Percentiles rank a stretch among this genome's conserved stretches.
Evolutionary conservation across 2,329 filamentous ascomycete genomes (phyloP).

Genomic region (Fusarium luffae): DNA sequence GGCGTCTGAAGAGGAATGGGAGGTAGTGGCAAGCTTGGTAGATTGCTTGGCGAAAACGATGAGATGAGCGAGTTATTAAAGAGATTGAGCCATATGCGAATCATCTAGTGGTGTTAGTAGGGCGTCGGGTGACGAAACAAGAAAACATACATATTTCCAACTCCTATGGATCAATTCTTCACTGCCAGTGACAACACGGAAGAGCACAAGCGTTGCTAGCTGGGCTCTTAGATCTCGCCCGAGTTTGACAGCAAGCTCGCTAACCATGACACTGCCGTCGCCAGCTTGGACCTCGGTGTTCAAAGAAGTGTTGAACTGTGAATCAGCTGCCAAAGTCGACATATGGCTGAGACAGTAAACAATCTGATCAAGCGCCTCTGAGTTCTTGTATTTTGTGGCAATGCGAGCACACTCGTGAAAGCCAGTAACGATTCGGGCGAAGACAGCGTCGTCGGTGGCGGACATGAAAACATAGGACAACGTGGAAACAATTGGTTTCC

Average conservation of each 20-base stretch:
- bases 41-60: slow-evolving; percentile 74
- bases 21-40: slow-evolving; percentile 75
- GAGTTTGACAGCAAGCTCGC: slow-evolving; percentile 95
- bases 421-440: slow-evolving; percentile 89
- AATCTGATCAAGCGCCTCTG: slow-evolving; percentile 91
- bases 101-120: slow-evolving; percentile 66
- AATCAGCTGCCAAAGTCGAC: slow-evolving; percentile 83
- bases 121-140: background rate
- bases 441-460: slow-evolving; percentile 94
- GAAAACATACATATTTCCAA: slow-evolving; percentile 78
- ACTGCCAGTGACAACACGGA: slow-evolving; percentile 88
- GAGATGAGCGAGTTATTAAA: slow-evolving; percentile 96
- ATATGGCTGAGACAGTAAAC: slow-evolving; percentile 91
- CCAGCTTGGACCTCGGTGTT: slow-evolving; percentile 97
- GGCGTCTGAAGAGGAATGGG: slow-evolving; percentile 91
- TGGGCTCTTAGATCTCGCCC: slow-evolving; percentile 94
- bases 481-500: slow-evolving; percentile 94
- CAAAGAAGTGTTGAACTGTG: slow-evolving; percentile 81
- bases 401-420: slow-evolving; percentile 97
- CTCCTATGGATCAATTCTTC: slow-evolving; percentile 80
- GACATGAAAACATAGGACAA: slow-evolving; percentile 99
- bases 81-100: slow-evolving; percentile 93
- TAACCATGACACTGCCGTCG: slow-evolving; percentile 96
- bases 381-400: slow-evolving; percentile 83
- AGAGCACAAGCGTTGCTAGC: slow-evolving; percentile 92